phyloP scores from a whole-genome alignment of 495 filamentous ascomycete genomes.

The Xylaria venustula region DNA sequence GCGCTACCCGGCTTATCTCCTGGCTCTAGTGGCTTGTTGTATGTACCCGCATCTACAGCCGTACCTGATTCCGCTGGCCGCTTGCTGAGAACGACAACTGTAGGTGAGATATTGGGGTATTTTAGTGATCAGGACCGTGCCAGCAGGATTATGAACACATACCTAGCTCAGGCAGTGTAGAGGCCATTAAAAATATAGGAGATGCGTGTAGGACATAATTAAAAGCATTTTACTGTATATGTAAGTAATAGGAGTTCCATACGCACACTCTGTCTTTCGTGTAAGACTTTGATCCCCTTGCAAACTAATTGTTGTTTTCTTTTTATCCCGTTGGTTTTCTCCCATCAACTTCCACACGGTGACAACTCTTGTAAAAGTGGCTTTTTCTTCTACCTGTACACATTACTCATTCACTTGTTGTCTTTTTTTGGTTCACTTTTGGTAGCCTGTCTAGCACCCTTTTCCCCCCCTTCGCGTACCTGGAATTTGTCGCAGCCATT shows the following conservation, averaged over 20 bases:
- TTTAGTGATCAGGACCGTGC: neutral
- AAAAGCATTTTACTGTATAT: neutral
- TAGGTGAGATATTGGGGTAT: neutral
- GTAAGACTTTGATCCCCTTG: neutral
- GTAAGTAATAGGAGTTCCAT: slow-evolving; percentile 8
- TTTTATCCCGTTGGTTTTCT: neutral
- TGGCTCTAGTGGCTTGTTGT: neutral
- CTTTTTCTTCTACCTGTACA: neutral
- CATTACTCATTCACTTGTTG: neutral
- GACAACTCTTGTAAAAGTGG: neutral
- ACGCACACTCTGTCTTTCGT: neutral
- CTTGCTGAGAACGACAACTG: neutral
- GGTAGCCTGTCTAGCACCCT: neutral
- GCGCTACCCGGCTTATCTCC: neutral
- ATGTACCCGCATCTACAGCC: neutral
- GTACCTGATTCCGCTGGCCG: neutral
- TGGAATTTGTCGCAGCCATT: neutral
- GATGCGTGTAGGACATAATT: no score
- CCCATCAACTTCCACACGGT: neutral
- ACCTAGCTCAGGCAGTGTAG: no score
- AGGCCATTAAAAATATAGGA: no score
- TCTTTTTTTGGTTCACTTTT: no score
- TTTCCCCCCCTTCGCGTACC: neutral
- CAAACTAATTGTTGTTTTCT: neutral
- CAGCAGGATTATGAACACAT: neutral